phyloP scores from a whole-genome alignment of 2,329 filamentous ascomycete genomes.

The Hypocrella siamensis region DNA sequence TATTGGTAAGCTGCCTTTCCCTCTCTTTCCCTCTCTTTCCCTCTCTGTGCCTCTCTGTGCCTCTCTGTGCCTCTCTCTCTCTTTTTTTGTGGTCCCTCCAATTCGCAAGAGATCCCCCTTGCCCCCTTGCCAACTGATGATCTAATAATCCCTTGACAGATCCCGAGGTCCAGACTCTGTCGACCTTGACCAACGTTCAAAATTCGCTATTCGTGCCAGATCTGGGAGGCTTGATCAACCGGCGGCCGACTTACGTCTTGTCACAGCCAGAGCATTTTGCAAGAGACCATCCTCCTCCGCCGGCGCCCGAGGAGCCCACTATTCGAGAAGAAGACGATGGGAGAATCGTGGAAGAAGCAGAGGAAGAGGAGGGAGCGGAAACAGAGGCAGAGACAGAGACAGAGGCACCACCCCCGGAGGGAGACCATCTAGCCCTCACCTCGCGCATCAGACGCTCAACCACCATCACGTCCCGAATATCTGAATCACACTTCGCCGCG shows the following conservation, averaged over 20 bases:
- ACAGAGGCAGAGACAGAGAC: neutral
- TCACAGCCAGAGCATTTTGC: conserved; percentile 28
- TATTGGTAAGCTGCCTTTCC: conserved; percentile 19
- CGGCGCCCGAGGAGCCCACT: conserved; percentile 7
- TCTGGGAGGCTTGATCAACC: conserved; percentile 59
- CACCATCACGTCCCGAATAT: conserved; percentile 53
- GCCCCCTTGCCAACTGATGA: too few relatives aligned
- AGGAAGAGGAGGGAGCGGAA: neutral
- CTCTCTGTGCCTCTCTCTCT: too few relatives aligned
- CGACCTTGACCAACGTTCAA: conserved; percentile 76
- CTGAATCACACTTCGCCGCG: conserved; percentile 61
- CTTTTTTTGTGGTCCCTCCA: too few relatives aligned
- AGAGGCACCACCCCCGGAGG: conserved; percentile 5
- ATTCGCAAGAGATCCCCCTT: too few relatives aligned
- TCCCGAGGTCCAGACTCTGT: conserved; percentile 68
- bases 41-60: neutral
- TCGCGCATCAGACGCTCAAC: conserved; percentile 21
- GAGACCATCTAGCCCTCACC: conserved; percentile 8
- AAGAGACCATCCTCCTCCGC: too few relatives aligned
- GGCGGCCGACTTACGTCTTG: conserved; percentile 63
- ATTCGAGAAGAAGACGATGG: neutral
- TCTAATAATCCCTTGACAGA: conserved; percentile 37
- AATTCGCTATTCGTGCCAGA: conserved; percentile 80
- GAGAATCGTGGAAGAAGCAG: neutral
- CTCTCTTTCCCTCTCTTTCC: neutral